Percentiles rank a stretch among this genome's conserved stretches.
phyloP scores from a whole-genome alignment of 1,284 basidiomycete genomes.

The Cryptococcus sp. region DNA sequence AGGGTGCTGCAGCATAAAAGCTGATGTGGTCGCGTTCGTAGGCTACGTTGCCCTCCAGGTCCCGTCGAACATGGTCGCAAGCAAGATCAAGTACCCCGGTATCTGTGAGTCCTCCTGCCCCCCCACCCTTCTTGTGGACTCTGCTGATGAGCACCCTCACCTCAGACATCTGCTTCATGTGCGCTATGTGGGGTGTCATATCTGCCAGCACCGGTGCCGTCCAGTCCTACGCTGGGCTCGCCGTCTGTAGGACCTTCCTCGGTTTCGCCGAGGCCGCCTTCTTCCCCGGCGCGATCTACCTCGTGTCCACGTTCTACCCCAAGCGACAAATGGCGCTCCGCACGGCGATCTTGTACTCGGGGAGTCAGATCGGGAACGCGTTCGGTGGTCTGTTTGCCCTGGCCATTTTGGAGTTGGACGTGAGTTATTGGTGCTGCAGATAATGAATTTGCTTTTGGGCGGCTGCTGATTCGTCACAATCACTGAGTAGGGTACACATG shows the following conservation, averaged over 20 bases:
- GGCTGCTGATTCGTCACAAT: too few species aligned
- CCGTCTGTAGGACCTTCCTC: constrained; percentile 33
- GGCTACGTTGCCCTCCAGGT: constrained; percentile 39
- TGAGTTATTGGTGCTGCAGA: too few species aligned
- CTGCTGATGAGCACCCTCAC: neutral
- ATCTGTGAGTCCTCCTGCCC: constrained; percentile 19
- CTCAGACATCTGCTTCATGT: constrained; percentile 33
- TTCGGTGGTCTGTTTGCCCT: constrained; percentile 45
- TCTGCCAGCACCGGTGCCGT: constrained; percentile 38
- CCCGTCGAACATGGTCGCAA: constrained; percentile 42
- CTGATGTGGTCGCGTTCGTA: too few species aligned
- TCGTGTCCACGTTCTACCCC: constrained; percentile 36
- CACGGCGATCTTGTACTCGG: constrained; percentile 39
- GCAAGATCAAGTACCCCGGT: constrained; percentile 33
- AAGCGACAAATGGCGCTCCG: constrained; percentile 38
- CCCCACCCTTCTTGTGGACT: neutral
- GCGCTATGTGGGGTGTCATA: constrained; percentile 38
- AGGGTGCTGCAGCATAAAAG: too few species aligned
- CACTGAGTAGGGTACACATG: constrained; percentile 17
- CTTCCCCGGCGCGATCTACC: constrained; percentile 38
- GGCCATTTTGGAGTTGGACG: constrained; percentile 26
- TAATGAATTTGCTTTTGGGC: constrained; percentile 19
- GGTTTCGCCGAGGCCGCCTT: constrained; percentile 36
- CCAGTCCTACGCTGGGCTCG: constrained; percentile 30
- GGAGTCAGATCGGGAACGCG: constrained; percentile 46